Evolutionary conservation across 768 basidiomycete genomes (phyloP).

Genomic region (Asterophora lycoperdoides): DNA sequence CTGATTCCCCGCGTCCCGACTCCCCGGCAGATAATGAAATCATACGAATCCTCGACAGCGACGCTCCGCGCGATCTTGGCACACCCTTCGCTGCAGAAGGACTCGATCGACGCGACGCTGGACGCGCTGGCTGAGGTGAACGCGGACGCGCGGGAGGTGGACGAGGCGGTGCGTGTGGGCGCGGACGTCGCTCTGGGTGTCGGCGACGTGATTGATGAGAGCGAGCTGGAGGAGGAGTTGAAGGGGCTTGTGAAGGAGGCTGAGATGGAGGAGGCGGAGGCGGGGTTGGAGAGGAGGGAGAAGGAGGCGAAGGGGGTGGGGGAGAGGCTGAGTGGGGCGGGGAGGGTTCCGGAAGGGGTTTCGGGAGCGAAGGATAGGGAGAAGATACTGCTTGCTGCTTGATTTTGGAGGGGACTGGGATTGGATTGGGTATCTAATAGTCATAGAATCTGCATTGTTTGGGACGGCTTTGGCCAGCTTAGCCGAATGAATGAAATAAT

Average conservation of each 20-base stretch:
- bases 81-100: slow-evolving; percentile 76
- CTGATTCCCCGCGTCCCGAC: slow-evolving; percentile 1
- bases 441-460: too few species aligned
- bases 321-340: slow-evolving; percentile 17
- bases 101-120: slow-evolving; percentile 80
- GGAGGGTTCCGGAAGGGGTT: slow-evolving; percentile 6
- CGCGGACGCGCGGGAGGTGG: slow-evolving; percentile 77
- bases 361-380: not conserved
- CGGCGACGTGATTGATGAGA: slow-evolving; percentile 63
- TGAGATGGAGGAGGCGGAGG: slow-evolving; percentile 23
- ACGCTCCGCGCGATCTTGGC: slow-evolving; percentile 74
- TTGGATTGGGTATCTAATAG: too few species aligned
- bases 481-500: too few species aligned
- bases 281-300: slow-evolving; percentile 6
- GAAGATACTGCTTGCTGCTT: too few species aligned
- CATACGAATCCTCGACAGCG: slow-evolving; percentile 77
- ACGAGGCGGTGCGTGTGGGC: slow-evolving; percentile 69
- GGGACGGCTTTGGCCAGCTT: too few species aligned
- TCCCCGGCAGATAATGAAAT: slow-evolving; percentile 63
- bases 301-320: slow-evolving; percentile 11
- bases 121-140: slow-evolving; percentile 82
- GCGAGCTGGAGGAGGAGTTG: slow-evolving; percentile 62
- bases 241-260: slow-evolving; percentile 43
- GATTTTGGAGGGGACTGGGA: too few species aligned
- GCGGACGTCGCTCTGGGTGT: slow-evolving; percentile 55